Base-by-base conservation (phyloP, 768 basidiomycete genomes). In the Naematelia encephala region DNA sequence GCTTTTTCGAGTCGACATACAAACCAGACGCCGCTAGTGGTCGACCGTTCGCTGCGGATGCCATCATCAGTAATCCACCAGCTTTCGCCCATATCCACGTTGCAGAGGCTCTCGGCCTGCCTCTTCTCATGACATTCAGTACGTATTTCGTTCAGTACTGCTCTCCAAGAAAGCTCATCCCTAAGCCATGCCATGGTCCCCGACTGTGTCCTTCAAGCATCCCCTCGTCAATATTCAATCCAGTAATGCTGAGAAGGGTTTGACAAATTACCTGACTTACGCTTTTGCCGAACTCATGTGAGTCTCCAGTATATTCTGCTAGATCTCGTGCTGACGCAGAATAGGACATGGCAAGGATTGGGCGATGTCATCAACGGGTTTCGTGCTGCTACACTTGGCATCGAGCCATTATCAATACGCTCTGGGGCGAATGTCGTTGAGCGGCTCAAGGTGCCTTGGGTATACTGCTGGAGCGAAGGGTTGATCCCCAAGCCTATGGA, bases 121-220 rank as follows among this genome's bases (percentile, higher is more conserved):
- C 84, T 2, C 71, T 85, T 8, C 77, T 82, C 42, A 70, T 85
- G 63, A 82, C 81, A 50, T 85, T 86, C 69, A 85, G 75, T 77
- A 46, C 63, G 73, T 64, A 28, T 12, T 22, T 14, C 46, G 29
- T 50, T n/a, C 19, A 1, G 28, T 45, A 1, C 14, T 22, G 39
- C 8, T 19, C 29, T 14, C 46, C 49, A 47, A 46, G 16, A 39
- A 39, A 39, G 34, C 53, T 61, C 42, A 64, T 55, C 22, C 26
- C 1, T n/a, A 59, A 86, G 85, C 85, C 4, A 87, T 87, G 85
- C 85, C 85, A 30, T 87, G 85, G 85, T 80, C 80, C 49, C 81
- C 84, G 0, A 85, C 82, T 0, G 78, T 78, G 1, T 72, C 80
- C 11, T 87, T 86, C 67, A 80, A 84, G 0, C 86, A 87, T 70